phyloP scores from a whole-genome alignment of 352 stramenopile species.

The Phytopythium vexans region DNA sequence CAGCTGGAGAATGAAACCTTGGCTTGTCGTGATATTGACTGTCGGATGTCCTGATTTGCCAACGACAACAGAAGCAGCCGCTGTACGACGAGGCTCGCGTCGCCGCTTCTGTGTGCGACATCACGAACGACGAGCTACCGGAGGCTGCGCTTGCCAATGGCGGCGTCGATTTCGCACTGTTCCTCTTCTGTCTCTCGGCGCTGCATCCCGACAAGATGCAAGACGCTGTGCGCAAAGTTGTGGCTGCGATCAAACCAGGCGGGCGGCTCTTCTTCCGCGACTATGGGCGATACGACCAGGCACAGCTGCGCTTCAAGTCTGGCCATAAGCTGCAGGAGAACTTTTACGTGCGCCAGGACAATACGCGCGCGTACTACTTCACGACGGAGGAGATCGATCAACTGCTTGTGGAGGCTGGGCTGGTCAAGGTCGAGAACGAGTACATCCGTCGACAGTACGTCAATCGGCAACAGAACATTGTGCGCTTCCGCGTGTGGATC shows the following conservation, averaged over 20 bases:
- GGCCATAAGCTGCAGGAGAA: slow-evolving; percentile 91
- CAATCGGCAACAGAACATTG: slow-evolving; percentile 81
- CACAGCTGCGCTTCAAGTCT: slow-evolving; percentile 90
- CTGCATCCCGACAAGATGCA: slow-evolving; percentile 89
- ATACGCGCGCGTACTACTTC: slow-evolving; percentile 96
- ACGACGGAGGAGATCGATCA: slow-evolving; percentile 72
- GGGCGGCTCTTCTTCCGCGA: slow-evolving; percentile 92
- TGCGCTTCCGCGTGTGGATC: slow-evolving; percentile 88
- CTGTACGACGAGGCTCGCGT: slow-evolving; percentile 76
- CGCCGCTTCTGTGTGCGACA: slow-evolving; percentile 74
- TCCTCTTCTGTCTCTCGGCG: slow-evolving; percentile 90
- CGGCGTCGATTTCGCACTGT: slow-evolving; percentile 80
- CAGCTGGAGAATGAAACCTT: too few relatives aligned
- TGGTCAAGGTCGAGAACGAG: slow-evolving; percentile 72
- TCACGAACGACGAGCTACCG: slow-evolving; percentile 76
- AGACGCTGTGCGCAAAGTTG: slow-evolving; percentile 85
- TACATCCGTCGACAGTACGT: slow-evolving; percentile 88
- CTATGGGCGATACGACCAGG: slow-evolving; percentile 95
- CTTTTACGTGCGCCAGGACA: slow-evolving; percentile 94
- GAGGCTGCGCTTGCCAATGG: slow-evolving; percentile 43
- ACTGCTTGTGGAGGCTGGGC: slow-evolving; percentile 56
- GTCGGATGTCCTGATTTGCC: not conserved
- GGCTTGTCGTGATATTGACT: too few relatives aligned
- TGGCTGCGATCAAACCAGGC: slow-evolving; percentile 64
- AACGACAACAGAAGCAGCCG: slow-evolving; percentile 54